Evolutionary conservation across 1,284 basidiomycete species (phyloP), one percentile per base, ranked within the genome.

Genomic region (Ustilago nuda): DNA sequence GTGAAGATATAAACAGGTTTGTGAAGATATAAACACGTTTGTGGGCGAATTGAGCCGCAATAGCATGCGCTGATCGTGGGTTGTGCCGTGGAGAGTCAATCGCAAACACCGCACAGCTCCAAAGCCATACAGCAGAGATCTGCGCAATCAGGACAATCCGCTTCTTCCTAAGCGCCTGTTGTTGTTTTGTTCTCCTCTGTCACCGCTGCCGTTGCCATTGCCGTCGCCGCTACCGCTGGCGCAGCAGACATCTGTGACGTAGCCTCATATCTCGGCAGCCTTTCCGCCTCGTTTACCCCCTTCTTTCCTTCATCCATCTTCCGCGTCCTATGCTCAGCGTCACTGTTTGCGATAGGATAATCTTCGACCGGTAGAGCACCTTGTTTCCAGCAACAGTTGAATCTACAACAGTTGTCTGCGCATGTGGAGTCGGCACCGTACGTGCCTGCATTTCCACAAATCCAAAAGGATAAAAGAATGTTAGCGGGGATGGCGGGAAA

Each of bases 401-500:
- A 76, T 15, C 74, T 59, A 33, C 74, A 76, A 51, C 74, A 76
- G 43, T 69, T 66, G 60, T 76, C 74, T 27, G 55, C 61, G 48
- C 74, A 72, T 4, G 57, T 53, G 32, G 62, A 55, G 30, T 72
- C 62, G 8, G 61, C 52, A 23, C 70, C 70, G 51, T 69, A 72
- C 23, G 61, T 23, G 4, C 66, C 69, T 76, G 19, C 39, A 2
- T 9, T 43, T 15, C 4, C 9, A 19, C 15, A 17, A 50, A 30
- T 45, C 43, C 23, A 27, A 45, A 8, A 19, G 9, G 12, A 33
- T n/a, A 53, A 8, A 46, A 33, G 33, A 37, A 45, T 43, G 43
- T 7, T 27, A 13, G 11, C 9, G 15, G 57, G 57, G 7, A 15
- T 19, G 8, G n/a, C 8, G 4, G 33, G 30, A 35, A 30, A 43